These are phyloP conservation scores for Phragmites australis DNA, from an alignment of 176 grass and related monocot genomes.

Conservation along the genomic window DNA sequence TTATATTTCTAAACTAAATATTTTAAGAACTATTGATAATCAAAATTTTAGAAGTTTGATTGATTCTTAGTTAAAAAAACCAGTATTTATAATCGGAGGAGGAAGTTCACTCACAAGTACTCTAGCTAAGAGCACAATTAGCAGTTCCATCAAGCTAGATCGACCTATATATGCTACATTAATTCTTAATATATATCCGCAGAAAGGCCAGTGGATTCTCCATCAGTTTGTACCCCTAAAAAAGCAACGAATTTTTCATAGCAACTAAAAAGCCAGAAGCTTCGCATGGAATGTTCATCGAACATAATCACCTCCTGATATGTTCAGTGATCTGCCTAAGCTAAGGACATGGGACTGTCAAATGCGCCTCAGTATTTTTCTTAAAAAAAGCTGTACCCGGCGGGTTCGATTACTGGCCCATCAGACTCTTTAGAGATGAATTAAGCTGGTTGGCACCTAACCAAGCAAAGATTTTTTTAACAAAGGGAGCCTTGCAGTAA, in stretches of 20 bases:
- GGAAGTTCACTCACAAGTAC: slow-evolving; percentile 24
- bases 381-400: background rate
- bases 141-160: background rate
- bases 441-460: slow-evolving; percentile 6
- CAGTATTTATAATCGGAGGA: no score
- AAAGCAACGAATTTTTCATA: slow-evolving; percentile 20
- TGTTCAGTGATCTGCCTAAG: background rate
- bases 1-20: no score
- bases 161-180: background rate
- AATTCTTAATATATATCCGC: slow-evolving; percentile 1
- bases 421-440: background rate
- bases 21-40: no score
- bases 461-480: slow-evolving; percentile 12
- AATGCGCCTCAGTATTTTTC: background rate
- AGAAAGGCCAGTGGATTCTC: slow-evolving; percentile 43
- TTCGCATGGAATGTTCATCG: slow-evolving; percentile 30
- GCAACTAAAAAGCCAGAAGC: slow-evolving; percentile 1
- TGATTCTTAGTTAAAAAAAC: no score
- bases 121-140: slow-evolving; percentile 30
- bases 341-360: background rate
- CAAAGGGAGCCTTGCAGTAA: slow-evolving; percentile 23
- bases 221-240: slow-evolving; percentile 27
- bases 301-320: slow-evolving; percentile 13
- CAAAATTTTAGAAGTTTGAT: no score
- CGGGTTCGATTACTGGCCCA: background rate